phyloP scores from a whole-genome alignment of 2,329 filamentous ascomycete genomes.

The Colletotrichum filicis region DNA sequence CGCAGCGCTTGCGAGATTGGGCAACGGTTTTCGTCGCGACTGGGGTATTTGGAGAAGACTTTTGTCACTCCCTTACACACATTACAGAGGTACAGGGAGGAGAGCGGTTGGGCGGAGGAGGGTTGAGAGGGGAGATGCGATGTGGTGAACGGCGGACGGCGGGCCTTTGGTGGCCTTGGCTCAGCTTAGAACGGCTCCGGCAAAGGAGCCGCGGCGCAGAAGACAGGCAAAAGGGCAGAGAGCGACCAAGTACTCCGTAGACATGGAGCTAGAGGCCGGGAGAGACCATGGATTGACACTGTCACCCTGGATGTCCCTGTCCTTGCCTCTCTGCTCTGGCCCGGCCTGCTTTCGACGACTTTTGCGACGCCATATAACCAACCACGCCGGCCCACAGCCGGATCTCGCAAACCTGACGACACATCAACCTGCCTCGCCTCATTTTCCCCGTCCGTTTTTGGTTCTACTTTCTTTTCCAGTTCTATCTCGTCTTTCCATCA shows the following conservation, averaged over 20 bases:
- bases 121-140: neutral
- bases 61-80: neutral
- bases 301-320: conserved; percentile 9
- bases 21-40: neutral
- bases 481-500: neutral
- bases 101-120: neutral
- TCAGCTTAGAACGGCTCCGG: neutral
- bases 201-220: neutral
- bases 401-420: conserved; percentile 8
- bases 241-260: neutral
- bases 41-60: neutral
- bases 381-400: conserved; percentile 4
- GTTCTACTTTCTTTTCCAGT: neutral
- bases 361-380: conserved; percentile 12
- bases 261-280: conserved; percentile 9
- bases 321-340: neutral
- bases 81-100: neutral
- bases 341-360: neutral
- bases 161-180: neutral
- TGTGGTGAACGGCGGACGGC: neutral
- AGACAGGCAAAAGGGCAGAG: neutral
- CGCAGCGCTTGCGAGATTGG: conserved; percentile 15
- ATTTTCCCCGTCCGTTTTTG: neutral
- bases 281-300: conserved; percentile 26
- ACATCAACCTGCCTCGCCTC: conserved; percentile 15